These are phyloP conservation scores for Olyra latifolia DNA, from an alignment of 176 grass and related monocot genomes.

Conservation along the genomic window DNA sequence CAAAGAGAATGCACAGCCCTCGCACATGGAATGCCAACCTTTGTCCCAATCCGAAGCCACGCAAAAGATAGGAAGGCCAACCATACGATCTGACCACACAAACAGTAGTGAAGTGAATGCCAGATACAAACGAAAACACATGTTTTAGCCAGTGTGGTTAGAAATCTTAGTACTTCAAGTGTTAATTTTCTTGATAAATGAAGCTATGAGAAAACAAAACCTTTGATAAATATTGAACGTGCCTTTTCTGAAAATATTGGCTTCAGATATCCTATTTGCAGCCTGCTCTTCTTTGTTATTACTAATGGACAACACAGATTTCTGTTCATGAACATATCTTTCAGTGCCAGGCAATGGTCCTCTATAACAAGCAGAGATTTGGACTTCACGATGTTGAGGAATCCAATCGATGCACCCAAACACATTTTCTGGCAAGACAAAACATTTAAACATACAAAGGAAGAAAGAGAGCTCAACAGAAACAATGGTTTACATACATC, in stretches of 20 bases:
- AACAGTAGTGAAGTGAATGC: constrained; percentile 9
- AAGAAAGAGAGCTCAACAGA: not conserved
- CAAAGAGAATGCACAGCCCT: constrained; percentile 32
- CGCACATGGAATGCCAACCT: constrained; percentile 50
- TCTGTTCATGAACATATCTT: constrained; percentile 15
- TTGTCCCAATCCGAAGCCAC: constrained; percentile 40
- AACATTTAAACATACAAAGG: not conserved
- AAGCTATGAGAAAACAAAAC: constrained; percentile 33
- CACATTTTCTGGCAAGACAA: constrained; percentile 44
- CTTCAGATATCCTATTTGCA: constrained; percentile 19
- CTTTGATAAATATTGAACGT: constrained; percentile 38
- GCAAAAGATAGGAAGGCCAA: constrained; percentile 25
- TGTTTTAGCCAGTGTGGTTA: not conserved
- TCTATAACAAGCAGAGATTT: constrained; percentile 27
- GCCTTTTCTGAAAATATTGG: constrained; percentile 5
- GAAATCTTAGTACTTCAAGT: not conserved
- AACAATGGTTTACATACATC: not conserved
- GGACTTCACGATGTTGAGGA: constrained; percentile 24
- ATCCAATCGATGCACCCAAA: constrained; percentile 44
- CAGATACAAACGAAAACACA: not conserved
- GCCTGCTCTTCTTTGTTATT: constrained; percentile 15
- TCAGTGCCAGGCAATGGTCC: constrained; percentile 16
- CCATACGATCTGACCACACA: constrained; percentile 32
- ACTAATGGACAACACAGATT: constrained; percentile 3
- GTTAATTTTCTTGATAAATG: constrained; percentile 14